Evolutionary conservation across 768 basidiomycete species (phyloP), one percentile per base, ranked within the genome.

Genomic region (Galerina sulciceps): DNA sequence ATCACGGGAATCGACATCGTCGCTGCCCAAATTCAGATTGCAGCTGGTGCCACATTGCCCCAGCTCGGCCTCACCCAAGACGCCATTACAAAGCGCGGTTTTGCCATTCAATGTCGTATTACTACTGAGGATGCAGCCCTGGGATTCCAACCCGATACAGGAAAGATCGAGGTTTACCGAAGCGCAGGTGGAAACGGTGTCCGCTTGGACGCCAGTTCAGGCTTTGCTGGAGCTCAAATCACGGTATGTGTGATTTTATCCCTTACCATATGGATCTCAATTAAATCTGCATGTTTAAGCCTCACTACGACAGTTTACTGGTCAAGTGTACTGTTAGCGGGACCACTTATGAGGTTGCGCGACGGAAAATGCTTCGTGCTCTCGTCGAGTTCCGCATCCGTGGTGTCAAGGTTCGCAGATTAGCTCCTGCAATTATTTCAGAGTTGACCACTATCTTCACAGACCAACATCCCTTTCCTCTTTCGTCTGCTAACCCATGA

Each of bases 301-400:
- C 96, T 55, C 95, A 99, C 76, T 99, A 99, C 71, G 97, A 99
- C 78, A 95, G 93, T 67, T 81, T 99, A 75, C 83, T 99, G 48
- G 97, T 99, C 67, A 99, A 99, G 77, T 94, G 93, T 69, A 89
- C 88, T 38, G 94, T 96, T 55, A 94, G 90, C 61, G 97, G 97
- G 49, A 96, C 97, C 2, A 99, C 96, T 0, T 99, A 98, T 69
- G 97, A 99, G 70, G 96, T 99, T 51, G 97, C 97, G 37, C 90
- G 97, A 59, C 85, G 97, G 65, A 99, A 99, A 83, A 99, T 99
- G 95, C 86, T 99, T 54, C 93, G 97, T 66, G 96, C 97, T 35
- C 85, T 99, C n/a, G 95, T 99, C 46, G 97, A 99, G 73, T 99
- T 99, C 89, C 92, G 97, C 68, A 99, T 99, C 66, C 94, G 97